These are phyloP conservation scores for Sporothrix brunneoviolacea DNA, from an alignment of 2,329 filamentous ascomycete genomes.

Conservation along the genomic window DNA sequence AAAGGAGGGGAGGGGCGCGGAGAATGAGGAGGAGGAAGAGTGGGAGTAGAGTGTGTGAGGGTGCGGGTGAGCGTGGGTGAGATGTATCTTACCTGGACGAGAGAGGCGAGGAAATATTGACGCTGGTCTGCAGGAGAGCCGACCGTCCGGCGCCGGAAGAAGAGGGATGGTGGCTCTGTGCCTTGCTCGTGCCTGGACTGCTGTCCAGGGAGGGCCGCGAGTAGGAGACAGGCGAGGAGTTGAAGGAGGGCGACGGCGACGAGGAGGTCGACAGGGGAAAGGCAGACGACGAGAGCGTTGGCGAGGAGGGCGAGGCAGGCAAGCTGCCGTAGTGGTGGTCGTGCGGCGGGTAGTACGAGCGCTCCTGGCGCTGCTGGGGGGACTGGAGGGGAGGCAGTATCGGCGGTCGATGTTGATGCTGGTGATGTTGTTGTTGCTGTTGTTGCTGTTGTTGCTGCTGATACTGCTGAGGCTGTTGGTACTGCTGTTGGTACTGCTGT, in stretches of 20 bases:
- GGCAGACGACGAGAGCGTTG: conserved; percentile 13
- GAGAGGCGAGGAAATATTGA: conserved; percentile 9
- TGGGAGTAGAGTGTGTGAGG: background rate
- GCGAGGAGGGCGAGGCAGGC: conserved; percentile 17
- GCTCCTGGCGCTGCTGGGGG: background rate
- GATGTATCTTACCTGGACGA: conserved; percentile 20
- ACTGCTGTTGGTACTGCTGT: background rate
- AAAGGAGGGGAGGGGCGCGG: background rate
- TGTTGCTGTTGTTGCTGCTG: background rate
- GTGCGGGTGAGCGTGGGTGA: background rate
- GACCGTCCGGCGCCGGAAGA: conserved; percentile 13
- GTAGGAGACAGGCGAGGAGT: conserved; percentile 5
- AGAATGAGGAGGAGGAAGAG: background rate
- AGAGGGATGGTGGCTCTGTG: background rate
- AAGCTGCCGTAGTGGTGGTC: conserved; percentile 11
- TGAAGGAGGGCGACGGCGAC: conserved; percentile 7
- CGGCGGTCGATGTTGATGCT: background rate
- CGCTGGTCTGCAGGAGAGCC: conserved; percentile 12
- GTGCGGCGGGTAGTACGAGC: conserved; percentile 3
- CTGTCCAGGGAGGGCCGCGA: conserved; percentile 8
- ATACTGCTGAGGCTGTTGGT: background rate
- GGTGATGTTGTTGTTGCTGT: background rate
- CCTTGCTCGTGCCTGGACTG: background rate
- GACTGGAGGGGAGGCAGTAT: background rate
- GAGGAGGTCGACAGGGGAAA: conserved; percentile 1